These are phyloP conservation scores for Aspergillus puulaauensis DNA, from an alignment of 2,329 filamentous ascomycete genomes.

Conservation along the genomic window DNA sequence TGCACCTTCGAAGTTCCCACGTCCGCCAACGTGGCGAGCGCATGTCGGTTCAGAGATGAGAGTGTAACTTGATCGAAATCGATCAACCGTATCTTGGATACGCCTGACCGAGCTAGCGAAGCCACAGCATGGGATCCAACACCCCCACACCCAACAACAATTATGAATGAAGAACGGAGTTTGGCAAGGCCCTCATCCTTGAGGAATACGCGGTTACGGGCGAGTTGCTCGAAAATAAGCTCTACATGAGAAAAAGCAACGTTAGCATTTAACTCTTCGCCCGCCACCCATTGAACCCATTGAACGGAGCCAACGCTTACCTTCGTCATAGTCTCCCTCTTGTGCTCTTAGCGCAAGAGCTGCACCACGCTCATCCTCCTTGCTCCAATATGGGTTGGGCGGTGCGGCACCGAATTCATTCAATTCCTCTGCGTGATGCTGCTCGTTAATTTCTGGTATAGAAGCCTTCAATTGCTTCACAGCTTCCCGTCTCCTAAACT, in stretches of 20 bases:
- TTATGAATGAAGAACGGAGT: slow-evolving; percentile 77
- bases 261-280: background rate
- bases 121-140: slow-evolving; percentile 91
- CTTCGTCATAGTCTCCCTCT: slow-evolving; percentile 64
- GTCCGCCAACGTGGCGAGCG: slow-evolving; percentile 88
- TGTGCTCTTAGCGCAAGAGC: slow-evolving; percentile 60
- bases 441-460: slow-evolving; percentile 56
- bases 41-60: slow-evolving; percentile 92
- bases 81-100: slow-evolving; percentile 81
- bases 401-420: slow-evolving; percentile 50
- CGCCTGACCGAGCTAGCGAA: slow-evolving; percentile 83
- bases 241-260: slow-evolving; percentile 48
- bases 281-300: background rate
- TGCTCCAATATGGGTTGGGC: slow-evolving; percentile 31
- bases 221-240: slow-evolving; percentile 89
- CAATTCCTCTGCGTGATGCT: slow-evolving; percentile 53
- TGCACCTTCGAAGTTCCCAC: slow-evolving; percentile 91
- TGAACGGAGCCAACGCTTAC: slow-evolving; percentile 31
- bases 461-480: slow-evolving; percentile 61
- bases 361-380: slow-evolving; percentile 59
- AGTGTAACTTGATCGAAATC: slow-evolving; percentile 98
- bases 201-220: slow-evolving; percentile 88
- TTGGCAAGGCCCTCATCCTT: slow-evolving; percentile 76
- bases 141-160: slow-evolving; percentile 90
- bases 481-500: slow-evolving; percentile 54